These are phyloP conservation scores for Candida maltosa DNA, from an alignment of 805 yeast genomes.

Conservation along the genomic window DNA sequence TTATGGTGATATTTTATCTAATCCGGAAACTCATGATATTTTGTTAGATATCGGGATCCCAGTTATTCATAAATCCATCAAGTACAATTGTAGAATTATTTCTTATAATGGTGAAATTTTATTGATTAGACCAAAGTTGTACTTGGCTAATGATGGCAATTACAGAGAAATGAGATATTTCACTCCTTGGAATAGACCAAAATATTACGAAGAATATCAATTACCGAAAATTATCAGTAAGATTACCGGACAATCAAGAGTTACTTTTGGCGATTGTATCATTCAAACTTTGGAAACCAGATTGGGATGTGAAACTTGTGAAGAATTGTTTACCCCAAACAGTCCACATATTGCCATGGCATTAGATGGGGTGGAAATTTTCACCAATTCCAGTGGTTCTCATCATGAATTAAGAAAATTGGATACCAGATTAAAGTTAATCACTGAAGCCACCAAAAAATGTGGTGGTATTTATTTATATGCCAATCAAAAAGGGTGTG, in stretches of 20 bases:
- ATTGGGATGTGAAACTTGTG: conserved; percentile 98
- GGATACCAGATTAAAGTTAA: conserved; percentile 77
- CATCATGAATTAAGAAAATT: conserved; percentile 94
- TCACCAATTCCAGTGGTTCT: conserved; percentile 95
- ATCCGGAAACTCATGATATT: conserved; percentile 71
- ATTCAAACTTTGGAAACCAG: conserved; percentile 80
- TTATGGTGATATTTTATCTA: conserved; percentile 69
- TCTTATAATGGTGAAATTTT: conserved; percentile 77
- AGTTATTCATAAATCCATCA: conserved; percentile 76
- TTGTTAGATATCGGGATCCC: conserved; percentile 95
- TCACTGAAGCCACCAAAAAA: conserved; percentile 88
- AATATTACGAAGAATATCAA: conserved; percentile 66
- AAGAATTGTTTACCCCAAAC: conserved; percentile 93
- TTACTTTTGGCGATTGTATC: conserved; percentile 88
- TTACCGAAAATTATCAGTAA: conserved; percentile 70
- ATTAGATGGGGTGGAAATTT: conserved; percentile 94
- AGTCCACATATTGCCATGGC: conserved; percentile 92
- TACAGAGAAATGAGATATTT: conserved; percentile 97
- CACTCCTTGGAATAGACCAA: conserved; percentile 87
- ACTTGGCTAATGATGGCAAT: conserved; percentile 96
- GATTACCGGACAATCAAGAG: conserved; percentile 63
- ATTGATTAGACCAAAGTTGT: conserved; percentile 86
- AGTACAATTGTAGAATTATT: conserved; percentile 87
- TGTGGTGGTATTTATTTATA: conserved; percentile 96
- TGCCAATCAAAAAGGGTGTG: conserved; percentile 96